phyloP scores from a whole-genome alignment of 768 basidiomycete genomes.

The Auriscalpium vulgare region DNA sequence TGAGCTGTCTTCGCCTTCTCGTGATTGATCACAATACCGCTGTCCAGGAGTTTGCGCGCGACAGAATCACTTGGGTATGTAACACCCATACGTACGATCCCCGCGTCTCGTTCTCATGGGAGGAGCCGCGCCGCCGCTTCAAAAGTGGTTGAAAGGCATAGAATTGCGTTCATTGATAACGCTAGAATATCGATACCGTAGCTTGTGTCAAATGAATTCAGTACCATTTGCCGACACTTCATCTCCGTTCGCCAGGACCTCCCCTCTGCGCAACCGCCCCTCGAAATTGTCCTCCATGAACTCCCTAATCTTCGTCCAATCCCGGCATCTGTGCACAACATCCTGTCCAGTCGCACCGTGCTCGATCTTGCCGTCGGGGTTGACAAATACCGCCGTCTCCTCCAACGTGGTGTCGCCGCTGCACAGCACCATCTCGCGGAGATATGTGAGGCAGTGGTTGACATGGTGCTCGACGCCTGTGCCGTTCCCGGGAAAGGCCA shows the following conservation, averaged over 20 bases:
- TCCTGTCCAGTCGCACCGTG: neutral
- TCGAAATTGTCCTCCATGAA: neutral
- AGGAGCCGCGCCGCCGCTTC: too few species aligned
- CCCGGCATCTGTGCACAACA: neutral
- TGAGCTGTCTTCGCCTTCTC: too few species aligned
- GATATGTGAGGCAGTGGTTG: neutral
- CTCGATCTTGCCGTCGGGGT: neutral
- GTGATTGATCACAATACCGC: too few species aligned
- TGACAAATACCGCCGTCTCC: neutral
- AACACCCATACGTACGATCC: too few species aligned
- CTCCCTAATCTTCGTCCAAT: neutral
- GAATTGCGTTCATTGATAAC: too few species aligned
- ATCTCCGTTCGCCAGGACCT: neutral
- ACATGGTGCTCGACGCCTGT: neutral
- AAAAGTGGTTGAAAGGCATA: too few species aligned
- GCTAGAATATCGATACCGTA: too few species aligned
- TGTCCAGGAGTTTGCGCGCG: too few species aligned
- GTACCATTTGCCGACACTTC: too few species aligned
- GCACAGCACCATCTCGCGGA: neutral
- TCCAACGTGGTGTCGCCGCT: neutral
- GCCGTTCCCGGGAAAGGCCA: neutral
- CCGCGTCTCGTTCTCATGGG: too few species aligned
- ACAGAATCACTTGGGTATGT: too few species aligned
- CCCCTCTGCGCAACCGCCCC: neutral
- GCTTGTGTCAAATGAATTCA: too few species aligned